phyloP scores from a whole-genome alignment of 129 eudicot genomes.

The Smallanthus sonchifolius region DNA sequence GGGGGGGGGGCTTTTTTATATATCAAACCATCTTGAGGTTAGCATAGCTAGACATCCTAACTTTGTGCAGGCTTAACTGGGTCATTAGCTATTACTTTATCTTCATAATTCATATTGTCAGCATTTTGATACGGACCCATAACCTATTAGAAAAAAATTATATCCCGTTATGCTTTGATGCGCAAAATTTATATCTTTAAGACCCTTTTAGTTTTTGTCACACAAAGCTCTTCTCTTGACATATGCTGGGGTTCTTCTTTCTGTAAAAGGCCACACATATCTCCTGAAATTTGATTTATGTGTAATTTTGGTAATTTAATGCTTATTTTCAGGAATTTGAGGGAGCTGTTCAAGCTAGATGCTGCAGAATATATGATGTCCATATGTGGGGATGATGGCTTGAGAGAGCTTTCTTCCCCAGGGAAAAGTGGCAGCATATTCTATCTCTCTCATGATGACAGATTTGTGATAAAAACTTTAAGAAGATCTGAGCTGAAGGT shows the following conservation, averaged over 20 bases:
- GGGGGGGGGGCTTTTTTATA: neutral
- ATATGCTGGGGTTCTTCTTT: neutral
- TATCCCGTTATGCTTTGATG: neutral
- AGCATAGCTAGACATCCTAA: neutral
- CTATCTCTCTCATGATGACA: conserved; percentile 86
- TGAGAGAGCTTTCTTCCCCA: conserved; percentile 87
- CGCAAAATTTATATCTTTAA: neutral
- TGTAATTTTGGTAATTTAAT: conserved; percentile 14
- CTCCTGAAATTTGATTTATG: conserved; percentile 6
- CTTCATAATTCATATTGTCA: conserved; percentile 11
- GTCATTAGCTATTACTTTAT: neutral
- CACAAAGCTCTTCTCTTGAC: neutral
- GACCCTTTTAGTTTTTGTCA: neutral
- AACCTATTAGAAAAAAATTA: conserved; percentile 10
- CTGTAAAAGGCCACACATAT: neutral
- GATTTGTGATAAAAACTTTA: conserved; percentile 87
- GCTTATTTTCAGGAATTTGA: conserved; percentile 66
- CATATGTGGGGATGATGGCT: conserved; percentile 97
- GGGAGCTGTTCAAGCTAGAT: conserved; percentile 94
- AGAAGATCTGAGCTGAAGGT: conserved; percentile 84
- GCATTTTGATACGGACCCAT: conserved; percentile 9
- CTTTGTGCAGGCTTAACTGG: neutral
- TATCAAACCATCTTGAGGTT: neutral
- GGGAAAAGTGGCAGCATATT: conserved; percentile 99
- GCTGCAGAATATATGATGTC: conserved; percentile 99